Evolutionary conservation across 495 filamentous ascomycete species (phyloP).

Genomic region (Rostrohypoxylon terebratum): DNA sequence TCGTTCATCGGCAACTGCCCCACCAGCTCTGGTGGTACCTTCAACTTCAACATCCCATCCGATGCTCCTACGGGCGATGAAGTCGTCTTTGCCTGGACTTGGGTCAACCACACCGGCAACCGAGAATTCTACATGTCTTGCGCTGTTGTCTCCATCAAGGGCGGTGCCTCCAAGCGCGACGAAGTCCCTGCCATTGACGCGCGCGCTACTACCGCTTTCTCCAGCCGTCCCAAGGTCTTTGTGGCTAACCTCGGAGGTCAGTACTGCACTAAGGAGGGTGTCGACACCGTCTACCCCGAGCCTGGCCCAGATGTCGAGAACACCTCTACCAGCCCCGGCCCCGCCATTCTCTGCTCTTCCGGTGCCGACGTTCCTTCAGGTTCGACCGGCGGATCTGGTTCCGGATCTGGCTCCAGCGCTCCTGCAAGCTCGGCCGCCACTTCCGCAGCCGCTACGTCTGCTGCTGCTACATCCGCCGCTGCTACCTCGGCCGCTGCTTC

Average conservation of each 20-base stretch:
- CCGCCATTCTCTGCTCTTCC: conserved; percentile 49
- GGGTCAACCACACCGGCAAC: conserved; percentile 74
- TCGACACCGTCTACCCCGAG: conserved; percentile 75
- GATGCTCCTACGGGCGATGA: conserved; percentile 67
- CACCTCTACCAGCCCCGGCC: conserved; percentile 46
- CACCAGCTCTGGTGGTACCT: conserved; percentile 54
- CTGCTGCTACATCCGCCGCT: conserved; percentile 7
- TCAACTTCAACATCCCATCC: conserved; percentile 72
- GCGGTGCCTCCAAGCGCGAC: conserved; percentile 51
- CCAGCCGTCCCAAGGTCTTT: conserved; percentile 67
- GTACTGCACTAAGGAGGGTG: conserved; percentile 64
- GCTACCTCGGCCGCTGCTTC: conserved; percentile 17
- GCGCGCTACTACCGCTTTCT: conserved; percentile 57
- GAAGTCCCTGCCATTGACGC: conserved; percentile 11
- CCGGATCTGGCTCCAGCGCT: conserved; percentile 39
- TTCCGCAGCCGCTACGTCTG: conserved; percentile 8
- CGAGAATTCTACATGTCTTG: conserved; percentile 79
- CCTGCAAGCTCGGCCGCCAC: conserved; percentile 36
- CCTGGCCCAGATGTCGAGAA: conserved; percentile 72
- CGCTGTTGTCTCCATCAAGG: conserved; percentile 66
- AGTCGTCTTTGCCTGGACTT: conserved; percentile 74
- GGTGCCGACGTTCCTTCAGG: conserved; percentile 50
- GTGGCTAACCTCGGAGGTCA: conserved; percentile 67
- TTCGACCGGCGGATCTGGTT: conserved; percentile 21
- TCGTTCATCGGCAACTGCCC: conserved; percentile 74